Evolutionary conservation across 805 yeast species (phyloP), one percentile per base, ranked within the genome.

Genomic region (Tetrapisispora fleetii): DNA sequence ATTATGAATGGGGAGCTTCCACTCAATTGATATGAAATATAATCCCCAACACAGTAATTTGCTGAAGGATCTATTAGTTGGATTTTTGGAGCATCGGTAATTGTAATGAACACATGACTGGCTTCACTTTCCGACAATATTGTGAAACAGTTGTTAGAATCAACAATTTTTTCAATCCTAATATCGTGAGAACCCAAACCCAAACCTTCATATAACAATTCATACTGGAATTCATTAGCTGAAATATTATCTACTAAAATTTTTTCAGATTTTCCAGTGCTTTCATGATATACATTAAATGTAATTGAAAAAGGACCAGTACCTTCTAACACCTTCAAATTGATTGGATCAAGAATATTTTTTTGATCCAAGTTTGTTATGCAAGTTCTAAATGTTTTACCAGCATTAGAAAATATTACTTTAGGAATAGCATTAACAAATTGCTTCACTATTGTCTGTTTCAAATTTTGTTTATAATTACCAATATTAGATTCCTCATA

Each of bases 21-120:
- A 16, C 77, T 77, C 52, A 91, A 65, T 52, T 82, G 77, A 60
- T 86, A 86, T 1, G 83, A 74, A 24, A 93, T 78, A 51, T 85
- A 83, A 52, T 91, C 98, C 11, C 99, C 99, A 27, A 91, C 95
- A 75, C 99, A 93, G 59, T 81, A 83, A 57, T 83, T 77, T 2
- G 60, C 51, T 22, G 64, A 60, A 8, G 74, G 58, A 41, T 70
- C 71, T 10, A 74, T 58, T 49, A 67, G 70, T 52, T 67, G 67
- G 8, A 90, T 81, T 52, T 78, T 75, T 9, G 97, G 96, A 10
- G 81, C 80, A 55, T 85, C 90, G 2, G 91, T 81, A 8, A 90
- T 79, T 1, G 79, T 74, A 43, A 90, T 72, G 16, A 72, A 67
- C 24, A 77, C 73, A 45, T 67, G 69, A 47, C 78, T 71, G 30